A percentile compares a stretch with the other conserved stretches of the same genome.
These are phyloP conservation scores for Prototheca cutis DNA, from an alignment of 163 green algal species.

Conservation along the genomic window DNA sequence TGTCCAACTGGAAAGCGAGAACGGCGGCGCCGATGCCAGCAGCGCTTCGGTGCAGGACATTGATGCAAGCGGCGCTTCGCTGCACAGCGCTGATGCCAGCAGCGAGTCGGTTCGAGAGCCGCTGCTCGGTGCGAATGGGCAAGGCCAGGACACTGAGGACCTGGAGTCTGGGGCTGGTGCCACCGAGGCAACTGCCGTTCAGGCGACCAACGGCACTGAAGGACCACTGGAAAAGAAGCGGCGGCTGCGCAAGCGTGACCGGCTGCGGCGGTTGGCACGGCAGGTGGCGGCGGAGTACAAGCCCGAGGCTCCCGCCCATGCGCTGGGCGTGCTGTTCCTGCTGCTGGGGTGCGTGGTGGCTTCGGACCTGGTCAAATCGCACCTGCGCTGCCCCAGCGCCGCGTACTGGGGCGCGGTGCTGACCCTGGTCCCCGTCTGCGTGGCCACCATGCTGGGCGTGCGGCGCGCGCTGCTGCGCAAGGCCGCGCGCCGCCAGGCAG, in stretches of 20 bases:
- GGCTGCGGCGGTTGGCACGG: neutral
- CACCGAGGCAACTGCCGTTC: too few species aligned
- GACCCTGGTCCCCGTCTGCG: slow-evolving; percentile 33
- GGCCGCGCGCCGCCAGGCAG: neutral
- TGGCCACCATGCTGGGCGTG: slow-evolving; percentile 19
- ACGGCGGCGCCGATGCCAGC: too few species aligned
- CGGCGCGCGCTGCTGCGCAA: slow-evolving; percentile 6
- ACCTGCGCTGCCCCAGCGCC: slow-evolving; percentile 29
- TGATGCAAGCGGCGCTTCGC: too few species aligned
- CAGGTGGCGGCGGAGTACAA: neutral
- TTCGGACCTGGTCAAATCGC: slow-evolving; percentile 33
- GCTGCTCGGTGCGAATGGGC: neutral
- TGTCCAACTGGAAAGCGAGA: too few species aligned
- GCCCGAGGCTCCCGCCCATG: slow-evolving; percentile 20
- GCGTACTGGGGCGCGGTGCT: slow-evolving; percentile 45
- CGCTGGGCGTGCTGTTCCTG: slow-evolving; percentile 28
- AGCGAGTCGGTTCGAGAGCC: too few species aligned
- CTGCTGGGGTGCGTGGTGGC: slow-evolving; percentile 39
- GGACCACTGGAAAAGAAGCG: too few species aligned
- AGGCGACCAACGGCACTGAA: too few species aligned
- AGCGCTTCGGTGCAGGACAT: too few species aligned
- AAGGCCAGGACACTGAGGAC: neutral
- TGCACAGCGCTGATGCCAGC: too few species aligned
- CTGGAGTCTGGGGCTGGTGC: too few species aligned
- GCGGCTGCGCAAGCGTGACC: neutral